Base-by-base conservation (phyloP, 805 yeast species). In the Maudiozyma barnettii region DNA sequence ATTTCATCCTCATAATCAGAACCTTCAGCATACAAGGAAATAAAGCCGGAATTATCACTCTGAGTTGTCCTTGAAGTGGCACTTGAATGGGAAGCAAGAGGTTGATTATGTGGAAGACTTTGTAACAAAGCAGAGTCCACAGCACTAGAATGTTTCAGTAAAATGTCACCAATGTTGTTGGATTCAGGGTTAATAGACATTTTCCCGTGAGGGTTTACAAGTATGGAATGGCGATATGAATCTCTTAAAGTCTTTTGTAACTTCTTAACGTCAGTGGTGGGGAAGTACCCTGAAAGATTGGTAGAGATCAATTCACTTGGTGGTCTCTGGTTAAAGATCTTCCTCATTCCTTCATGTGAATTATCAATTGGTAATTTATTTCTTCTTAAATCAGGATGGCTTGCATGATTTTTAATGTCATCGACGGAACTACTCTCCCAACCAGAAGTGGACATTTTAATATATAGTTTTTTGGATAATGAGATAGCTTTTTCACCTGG, bases 291-390 rank as follows among this genome's bases (percentile, higher is more conserved):
- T 1, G 89, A 82, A 53, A 91, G 69, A 59, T 91, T 88, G 1
- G 90, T 81, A 1, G 97, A 86, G 51, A 91, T 93, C 55, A 90
- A 75, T 60, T 88, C 95, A 50, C 93, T 82, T 1, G 98, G 90
- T 6, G 99, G 99, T 58, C 99, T 74, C 63, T 87, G 96, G 21
- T 95, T 95, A 64, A 82, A 82, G 49, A 85, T 61, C 42, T 67
- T 63, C 46, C 73, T 64, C 1, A 66, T 57, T 38, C 52, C 52
- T 44, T 53, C 64, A 44, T 59, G 65, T 33, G 56, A 55, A 46
- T 57, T 54, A 41, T 60, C 65, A 26, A 58, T 53, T 22, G 51
- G 51, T 39, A 52, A 36, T 33, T 26, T 10, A 6, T 41, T 23
- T 13, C n/a, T 31, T 8, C 40, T 18, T 16, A 44, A 35, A 19